These are phyloP conservation scores for Skeletonema potamos DNA, from an alignment of 108 stramenopile genomes.

Conservation along the genomic window DNA sequence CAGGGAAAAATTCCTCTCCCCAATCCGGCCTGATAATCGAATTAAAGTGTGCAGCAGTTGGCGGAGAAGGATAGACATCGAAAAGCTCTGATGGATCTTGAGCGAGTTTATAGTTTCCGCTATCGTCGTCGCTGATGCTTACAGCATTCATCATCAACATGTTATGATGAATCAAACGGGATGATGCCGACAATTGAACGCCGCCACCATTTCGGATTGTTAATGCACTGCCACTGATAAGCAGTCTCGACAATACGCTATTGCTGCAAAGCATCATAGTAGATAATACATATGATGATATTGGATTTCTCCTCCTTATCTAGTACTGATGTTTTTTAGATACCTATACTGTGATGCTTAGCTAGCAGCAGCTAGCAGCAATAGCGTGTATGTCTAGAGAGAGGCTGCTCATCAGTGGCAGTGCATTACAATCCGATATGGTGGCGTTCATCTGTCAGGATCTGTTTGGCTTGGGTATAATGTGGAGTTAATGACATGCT, in stretches of 20 bases:
- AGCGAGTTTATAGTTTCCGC: slow-evolving; percentile 28
- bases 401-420: too few species aligned
- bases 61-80: slow-evolving; percentile 40
- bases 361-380: too few species aligned
- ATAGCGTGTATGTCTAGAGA: too few species aligned
- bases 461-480: too few species aligned
- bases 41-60: slow-evolving; percentile 18
- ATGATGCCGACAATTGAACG: background rate
- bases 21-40: slow-evolving; percentile 24
- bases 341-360: too few species aligned
- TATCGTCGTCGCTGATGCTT: background rate
- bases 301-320: too few species aligned
- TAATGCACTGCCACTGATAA: background rate
- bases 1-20: slow-evolving; percentile 36
- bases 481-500: too few species aligned
- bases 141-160: background rate
- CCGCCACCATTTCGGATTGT: background rate
- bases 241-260: background rate
- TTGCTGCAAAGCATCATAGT: too few species aligned
- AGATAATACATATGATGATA: too few species aligned
- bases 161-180: background rate
- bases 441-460: too few species aligned
- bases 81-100: slow-evolving; percentile 38
- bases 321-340: too few species aligned
- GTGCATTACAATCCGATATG: too few species aligned